Base-by-base conservation (phyloP, 2,329 filamentous ascomycete genomes). In the Fusarium chlamydosporum region DNA sequence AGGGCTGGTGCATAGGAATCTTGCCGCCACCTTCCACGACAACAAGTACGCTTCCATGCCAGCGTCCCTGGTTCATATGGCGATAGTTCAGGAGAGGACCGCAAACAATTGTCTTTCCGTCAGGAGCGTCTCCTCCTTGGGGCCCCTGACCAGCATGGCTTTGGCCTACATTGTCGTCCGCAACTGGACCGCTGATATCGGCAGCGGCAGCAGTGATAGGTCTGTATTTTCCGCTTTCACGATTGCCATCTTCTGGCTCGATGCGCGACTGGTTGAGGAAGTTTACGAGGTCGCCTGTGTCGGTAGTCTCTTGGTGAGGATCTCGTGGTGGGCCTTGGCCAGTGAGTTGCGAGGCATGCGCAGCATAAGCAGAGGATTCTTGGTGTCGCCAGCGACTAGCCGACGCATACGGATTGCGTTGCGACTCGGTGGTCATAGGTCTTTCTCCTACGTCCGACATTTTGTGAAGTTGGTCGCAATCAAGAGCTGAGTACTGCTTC, bases 1-100 rank as follows among this genome's bases (percentile, higher is more conserved):
- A 83, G 40, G 96, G 88, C 66, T 85, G 81, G 53, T 82, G 77
- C 1, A 86, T 84, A 65, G 88, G 85, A 20, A 83, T 82, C 74
- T 87, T 80, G 61, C 85, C 89, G 26, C 91, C 91, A 6, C 93
- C 91, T 52, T 86, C 89, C 16, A 91, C 92, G 53, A 97, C 93
- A 50, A 97, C 82, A 72, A 97, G 82, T 9, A 97, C 92, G 77
- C 93, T 97, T 60, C 95, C 94, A 73, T 92, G 84, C 94, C 95
- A 98, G 40, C 80, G 81, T 29, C 85, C 85, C 72, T 90, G 87
- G 69, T 91, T 88, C 88, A 91, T 94, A 74, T 88, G 87, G 68
- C 90, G 85, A 78, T 94, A 95, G 80, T 95, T 95, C 66, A 95
- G 80, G 68, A 95, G 81, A 20, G 92, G 92, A 1, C 92, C 92